These are phyloP conservation scores for Boletus sp. DNA, from an alignment of 768 basidiomycete genomes.

Conservation along the genomic window DNA sequence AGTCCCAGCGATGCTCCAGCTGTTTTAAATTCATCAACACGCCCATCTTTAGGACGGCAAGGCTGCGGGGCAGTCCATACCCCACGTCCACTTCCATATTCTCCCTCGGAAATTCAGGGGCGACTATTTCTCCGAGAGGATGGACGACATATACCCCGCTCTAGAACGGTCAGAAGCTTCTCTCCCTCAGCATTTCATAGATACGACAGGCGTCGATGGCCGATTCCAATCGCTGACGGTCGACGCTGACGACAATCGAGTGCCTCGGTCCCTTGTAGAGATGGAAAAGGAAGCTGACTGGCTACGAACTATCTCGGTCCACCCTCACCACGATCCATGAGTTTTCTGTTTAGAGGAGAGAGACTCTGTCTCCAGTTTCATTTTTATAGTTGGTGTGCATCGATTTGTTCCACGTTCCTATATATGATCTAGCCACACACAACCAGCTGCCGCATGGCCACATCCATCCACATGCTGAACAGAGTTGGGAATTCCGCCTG, in stretches of 20 bases:
- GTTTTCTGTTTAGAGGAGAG: neutral
- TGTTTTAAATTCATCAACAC: constrained; percentile 1
- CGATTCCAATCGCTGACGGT: constrained; percentile 45
- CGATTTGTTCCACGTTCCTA: constrained; percentile 9
- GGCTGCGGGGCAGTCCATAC: constrained; percentile 70
- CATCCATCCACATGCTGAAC: constrained; percentile 36
- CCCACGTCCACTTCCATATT: constrained; percentile 94
- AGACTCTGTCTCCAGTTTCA: neutral
- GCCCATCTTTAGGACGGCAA: constrained; percentile 65
- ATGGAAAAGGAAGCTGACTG: constrained; percentile 79
- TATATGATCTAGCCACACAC: constrained; percentile 34
- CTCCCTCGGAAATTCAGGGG: constrained; percentile 74
- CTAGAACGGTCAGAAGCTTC: constrained; percentile 63
- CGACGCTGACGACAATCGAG: constrained; percentile 67
- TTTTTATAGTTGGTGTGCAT: constrained; percentile 5
- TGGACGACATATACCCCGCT: constrained; percentile 77
- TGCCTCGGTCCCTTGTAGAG: constrained; percentile 61
- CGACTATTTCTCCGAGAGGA: constrained; percentile 59
- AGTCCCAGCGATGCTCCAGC: constrained; percentile 5
- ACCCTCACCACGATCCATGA: neutral
- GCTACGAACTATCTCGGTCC: constrained; percentile 55
- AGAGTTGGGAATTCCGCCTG: constrained; percentile 26
- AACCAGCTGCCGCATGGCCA: constrained; percentile 34
- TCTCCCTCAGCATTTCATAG: constrained; percentile 40
- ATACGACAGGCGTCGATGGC: constrained; percentile 11